Base-by-base conservation (phyloP, 148 eudicot genomes). In the Vaccinium darrowii region DNA sequence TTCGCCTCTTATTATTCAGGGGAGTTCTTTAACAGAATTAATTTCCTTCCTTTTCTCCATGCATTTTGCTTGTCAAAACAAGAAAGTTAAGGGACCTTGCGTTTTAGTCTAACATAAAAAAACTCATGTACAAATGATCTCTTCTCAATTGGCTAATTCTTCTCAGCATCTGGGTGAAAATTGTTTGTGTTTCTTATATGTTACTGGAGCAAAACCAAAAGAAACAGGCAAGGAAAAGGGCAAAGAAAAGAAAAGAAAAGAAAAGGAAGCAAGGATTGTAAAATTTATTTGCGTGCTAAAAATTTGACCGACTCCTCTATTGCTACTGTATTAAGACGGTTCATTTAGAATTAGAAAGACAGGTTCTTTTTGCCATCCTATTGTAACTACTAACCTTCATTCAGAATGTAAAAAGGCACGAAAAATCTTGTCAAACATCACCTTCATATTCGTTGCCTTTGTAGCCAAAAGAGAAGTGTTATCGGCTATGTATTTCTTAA, bases 1-100 rank as follows among this genome's bases (percentile, higher is more conserved):
- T 78, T 84, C 21, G 14, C 43, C 78, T 84, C 27, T 27, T 39
- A 21, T 19, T 52, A 74, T 47, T 43, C 27, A 15, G 60, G 54
- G 25, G n/a, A 25, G 58, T 57, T 19, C 14, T 52, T 25, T 9
- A 18, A 19, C 50, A 33, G 19, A 7, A 33, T 4, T 4, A 27
- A 12, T 57, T 33, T 58, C 15, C 25, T n/a, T 51, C 21, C 25
- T 78, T 23, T 27, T 80, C 62, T 16, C 33, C 25, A 5, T 80
- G 51, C 54, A 80, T 80, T 80, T 80, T 62, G 11, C 27, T 79
- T 43, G 18, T 58, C 72, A 60, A 60, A 62, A 39, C 39, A 56
- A 76, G n/a, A 18, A 76, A 39, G 8, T 74, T 76, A 25, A n/a
- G n/a, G n/a, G 25, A 56, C 50, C 8, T 56, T 76, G 13, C 7